phyloP scores from a whole-genome alignment of 202 grass and related monocot genomes.

The Schoenoplectus triqueter region DNA sequence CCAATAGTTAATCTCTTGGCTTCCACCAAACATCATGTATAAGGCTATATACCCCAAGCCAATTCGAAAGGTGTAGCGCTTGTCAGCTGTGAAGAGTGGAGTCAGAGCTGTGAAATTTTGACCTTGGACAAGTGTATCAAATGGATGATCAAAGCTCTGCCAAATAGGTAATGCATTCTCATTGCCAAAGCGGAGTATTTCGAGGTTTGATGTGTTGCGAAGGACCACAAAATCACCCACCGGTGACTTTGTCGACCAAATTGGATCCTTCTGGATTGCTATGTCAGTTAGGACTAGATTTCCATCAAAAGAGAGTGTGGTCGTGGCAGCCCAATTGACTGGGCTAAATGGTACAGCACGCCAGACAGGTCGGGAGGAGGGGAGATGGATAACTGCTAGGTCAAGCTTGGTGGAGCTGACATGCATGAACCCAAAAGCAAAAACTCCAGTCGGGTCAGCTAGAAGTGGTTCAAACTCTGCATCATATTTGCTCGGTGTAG shows the following conservation, averaged over 20 bases:
- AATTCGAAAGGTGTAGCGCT: conserved; percentile 59
- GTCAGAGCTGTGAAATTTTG: conserved; percentile 62
- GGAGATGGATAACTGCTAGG: conserved; percentile 77
- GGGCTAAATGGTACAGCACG: conserved; percentile 44
- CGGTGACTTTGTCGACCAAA: conserved; percentile 46
- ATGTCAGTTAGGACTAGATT: conserved; percentile 46
- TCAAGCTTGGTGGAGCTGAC: conserved; percentile 53
- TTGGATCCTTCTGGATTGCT: conserved; percentile 15
- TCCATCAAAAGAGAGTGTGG: conserved; percentile 62
- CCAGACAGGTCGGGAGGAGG: conserved; percentile 66
- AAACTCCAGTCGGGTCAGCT: conserved; percentile 46
- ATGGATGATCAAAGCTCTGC: conserved; percentile 73
- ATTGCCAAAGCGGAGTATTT: conserved; percentile 38
- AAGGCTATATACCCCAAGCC: conserved; percentile 51
- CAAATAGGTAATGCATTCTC: conserved; percentile 34
- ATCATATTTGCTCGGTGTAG: conserved; percentile 2
- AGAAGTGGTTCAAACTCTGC: conserved; percentile 59
- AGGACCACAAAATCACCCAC: conserved; percentile 54
- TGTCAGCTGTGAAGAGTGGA: conserved; percentile 56
- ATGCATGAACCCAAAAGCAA: conserved; percentile 79
- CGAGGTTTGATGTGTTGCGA: conserved; percentile 73
- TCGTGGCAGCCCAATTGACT: conserved; percentile 49
- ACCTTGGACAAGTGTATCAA: conserved; percentile 64
- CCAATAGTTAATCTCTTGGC: conserved; percentile 53
- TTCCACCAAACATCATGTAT: conserved; percentile 57